Conservation (phyloP, 73 alveolate genomes). For the Tetrahymena elliotti region DNA sequence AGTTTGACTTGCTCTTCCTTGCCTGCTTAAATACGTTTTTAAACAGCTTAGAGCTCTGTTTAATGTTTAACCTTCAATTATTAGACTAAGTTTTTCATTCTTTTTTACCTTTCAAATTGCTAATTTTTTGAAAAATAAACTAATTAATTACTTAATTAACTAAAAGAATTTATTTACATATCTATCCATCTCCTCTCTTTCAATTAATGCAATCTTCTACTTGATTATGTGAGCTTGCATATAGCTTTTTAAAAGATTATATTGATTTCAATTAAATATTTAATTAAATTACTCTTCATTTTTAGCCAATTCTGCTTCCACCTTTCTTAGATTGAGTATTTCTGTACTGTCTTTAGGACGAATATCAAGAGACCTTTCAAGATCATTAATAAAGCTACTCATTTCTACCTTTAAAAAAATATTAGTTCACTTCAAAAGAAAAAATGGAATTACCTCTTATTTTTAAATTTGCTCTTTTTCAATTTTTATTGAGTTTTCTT, state of each 20-base stretch:
- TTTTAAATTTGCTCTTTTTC: constrained; percentile 24
- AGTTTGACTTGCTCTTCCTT: background rate
- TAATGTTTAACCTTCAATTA: background rate
- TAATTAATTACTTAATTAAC: background rate
- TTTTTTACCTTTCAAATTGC: background rate
- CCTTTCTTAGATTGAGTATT: constrained; percentile 35
- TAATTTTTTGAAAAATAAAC: background rate
- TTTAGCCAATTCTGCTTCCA: constrained; percentile 44
- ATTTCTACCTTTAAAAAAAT: constrained; percentile 8
- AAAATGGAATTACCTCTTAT: background rate
- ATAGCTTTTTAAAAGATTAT: background rate
- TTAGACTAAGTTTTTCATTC: background rate
- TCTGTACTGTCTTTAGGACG: constrained; percentile 46
- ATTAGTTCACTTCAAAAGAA: background rate
- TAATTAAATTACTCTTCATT: constrained; percentile 30
- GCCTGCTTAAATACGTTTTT: background rate
- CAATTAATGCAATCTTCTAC: constrained; percentile 18
- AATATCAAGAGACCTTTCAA: constrained; percentile 10
- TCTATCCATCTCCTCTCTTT: constrained; percentile 34
- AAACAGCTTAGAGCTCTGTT: background rate
- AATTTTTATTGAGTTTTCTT: background rate
- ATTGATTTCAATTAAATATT: background rate
- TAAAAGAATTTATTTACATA: background rate
- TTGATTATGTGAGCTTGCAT: constrained; percentile 52
- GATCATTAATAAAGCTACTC: constrained; percentile 16